Base-by-base conservation (phyloP, 2,329 filamentous ascomycete species). In the Pseudogymnoascus sp. region DNA sequence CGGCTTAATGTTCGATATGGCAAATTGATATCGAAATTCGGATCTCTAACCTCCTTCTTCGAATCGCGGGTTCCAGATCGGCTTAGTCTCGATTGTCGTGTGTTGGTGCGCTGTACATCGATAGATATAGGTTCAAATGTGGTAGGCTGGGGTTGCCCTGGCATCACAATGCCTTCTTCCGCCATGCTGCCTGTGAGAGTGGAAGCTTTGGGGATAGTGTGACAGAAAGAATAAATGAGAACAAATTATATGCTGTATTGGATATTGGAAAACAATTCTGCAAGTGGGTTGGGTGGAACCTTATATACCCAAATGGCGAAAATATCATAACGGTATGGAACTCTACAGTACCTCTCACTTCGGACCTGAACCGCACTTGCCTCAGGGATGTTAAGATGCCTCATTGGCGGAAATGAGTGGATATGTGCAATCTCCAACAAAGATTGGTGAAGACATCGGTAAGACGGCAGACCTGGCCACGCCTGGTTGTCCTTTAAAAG, bases 1-100 rank as follows among this genome's bases (percentile, higher is more conserved):
- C 79, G 78, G 65, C 78, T 85, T 28, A 91, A 77, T 14, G 84
- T 87, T 66, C 87, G 84, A 70, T 85, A 85, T 2, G 88, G 88
- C 0, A 91, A 80, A 69, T 89, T 80, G 60, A 81, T 70, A 68
- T 83, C 81, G 11, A 60, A 6, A 40, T 60, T 8, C n/a, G 59
- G 59, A 26, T 60, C 59, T 40, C 38, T 60, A 16, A 60, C 59
- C 22, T 26, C 33, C 22, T 60, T 60, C 14, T 40, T 26, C 35
- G 59, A 60, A 3, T 38, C 59, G 38, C 59, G 59, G n/a, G 59
- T 40, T 26, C 1, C 59, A 26, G 33, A 16, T 1, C 35, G 19
- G 33, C 59, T 16, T 11, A 41, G 35, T 24, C 59, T n/a, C 6
- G 59, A 60, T 40, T 60, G 59, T 1, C 59, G 33, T 26, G 59